Conservation (phyloP, 1,284 basidiomycete genomes). For the Malassezia sympodialis region DNA sequence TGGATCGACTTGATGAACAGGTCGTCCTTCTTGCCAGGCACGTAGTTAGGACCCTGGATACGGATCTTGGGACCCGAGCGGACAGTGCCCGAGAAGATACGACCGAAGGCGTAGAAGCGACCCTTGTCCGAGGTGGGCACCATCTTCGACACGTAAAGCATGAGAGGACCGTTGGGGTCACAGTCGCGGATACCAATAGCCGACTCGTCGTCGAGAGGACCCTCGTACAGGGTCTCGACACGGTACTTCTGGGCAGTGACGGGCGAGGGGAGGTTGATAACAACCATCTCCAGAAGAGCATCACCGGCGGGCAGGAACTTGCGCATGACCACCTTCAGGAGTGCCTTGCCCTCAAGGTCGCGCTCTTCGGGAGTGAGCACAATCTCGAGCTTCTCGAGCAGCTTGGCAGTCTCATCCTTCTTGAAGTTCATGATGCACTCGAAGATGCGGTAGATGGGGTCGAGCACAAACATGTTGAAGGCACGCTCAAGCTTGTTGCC, state of each 20-base stretch:
- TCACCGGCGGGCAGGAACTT: slow-evolving; percentile 99
- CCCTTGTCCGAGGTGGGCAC: slow-evolving; percentile 99
- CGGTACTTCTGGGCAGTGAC: slow-evolving; percentile 94
- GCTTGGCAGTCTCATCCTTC: slow-evolving; percentile 72
- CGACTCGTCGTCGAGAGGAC: slow-evolving; percentile 98
- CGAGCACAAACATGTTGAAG: slow-evolving; percentile 73
- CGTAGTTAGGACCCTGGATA: slow-evolving; percentile 98
- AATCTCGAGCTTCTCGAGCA: slow-evolving; percentile 95
- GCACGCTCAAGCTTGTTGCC: slow-evolving; percentile 67
- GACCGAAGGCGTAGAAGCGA: slow-evolving; percentile 99
- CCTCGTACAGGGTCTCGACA: slow-evolving; percentile 99
- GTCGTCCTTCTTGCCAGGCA: slow-evolving; percentile 98
- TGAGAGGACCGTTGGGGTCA: slow-evolving; percentile 89
- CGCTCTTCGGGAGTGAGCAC: slow-evolving; percentile 81
- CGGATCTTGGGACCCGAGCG: slow-evolving; percentile 95
- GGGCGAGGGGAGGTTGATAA: slow-evolving; percentile 86
- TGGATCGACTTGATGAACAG: slow-evolving; percentile 96
- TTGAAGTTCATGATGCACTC: slow-evolving; percentile 99
- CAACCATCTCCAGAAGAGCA: slow-evolving; percentile 98
- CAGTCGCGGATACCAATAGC: slow-evolving; percentile 98
- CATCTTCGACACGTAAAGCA: slow-evolving; percentile 99
- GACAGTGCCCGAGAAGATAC: slow-evolving; percentile 98
- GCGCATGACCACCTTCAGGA: slow-evolving; percentile 97
- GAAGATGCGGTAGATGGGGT: slow-evolving; percentile 98
- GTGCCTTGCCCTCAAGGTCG: slow-evolving; percentile 88